Conservation (phyloP, 2,329 filamentous ascomycete species). For the Penicillium crustosum region DNA sequence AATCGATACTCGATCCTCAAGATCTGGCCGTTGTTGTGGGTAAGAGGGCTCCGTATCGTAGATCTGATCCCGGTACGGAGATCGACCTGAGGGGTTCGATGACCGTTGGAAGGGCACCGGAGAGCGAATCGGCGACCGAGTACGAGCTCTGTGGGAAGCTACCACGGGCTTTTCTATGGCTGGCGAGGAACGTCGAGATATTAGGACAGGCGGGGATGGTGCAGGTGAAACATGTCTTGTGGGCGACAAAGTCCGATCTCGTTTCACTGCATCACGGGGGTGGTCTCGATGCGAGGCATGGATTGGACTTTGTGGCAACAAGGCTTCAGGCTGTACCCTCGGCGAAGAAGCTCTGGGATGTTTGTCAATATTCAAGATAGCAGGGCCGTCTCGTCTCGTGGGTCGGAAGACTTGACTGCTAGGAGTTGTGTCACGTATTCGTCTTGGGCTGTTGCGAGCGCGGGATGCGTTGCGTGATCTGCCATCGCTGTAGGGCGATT, state of each 20-base stretch:
- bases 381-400: conserved; percentile 36
- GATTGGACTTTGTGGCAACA: conserved; percentile 55
- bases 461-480: conserved; percentile 34
- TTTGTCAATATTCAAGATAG: conserved; percentile 29
- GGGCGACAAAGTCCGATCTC: conserved; percentile 53
- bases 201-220: conserved; percentile 54
- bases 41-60: neutral
- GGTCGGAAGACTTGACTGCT: conserved; percentile 33
- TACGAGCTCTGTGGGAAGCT: conserved; percentile 36
- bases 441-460: conserved; percentile 35
- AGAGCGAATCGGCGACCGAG: conserved; percentile 26
- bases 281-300: conserved; percentile 52
- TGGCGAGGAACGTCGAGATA: conserved; percentile 63
- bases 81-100: conserved; percentile 21
- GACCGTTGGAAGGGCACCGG: conserved; percentile 26
- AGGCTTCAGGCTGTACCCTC: conserved; percentile 30
- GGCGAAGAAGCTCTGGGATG: conserved; percentile 34
- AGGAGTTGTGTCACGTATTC: conserved; percentile 40
- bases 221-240: conserved; percentile 42
- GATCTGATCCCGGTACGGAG: conserved; percentile 20
- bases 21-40: neutral
- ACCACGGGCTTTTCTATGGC: conserved; percentile 53
- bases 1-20: neutral
- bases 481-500: conserved; percentile 39
- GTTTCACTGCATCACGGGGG: conserved; percentile 47